Percentiles rank a stretch among this genome's conserved stretches.
Conservation (phyloP, 129 eudicot genomes). For the Pulicaria dysenterica region DNA sequence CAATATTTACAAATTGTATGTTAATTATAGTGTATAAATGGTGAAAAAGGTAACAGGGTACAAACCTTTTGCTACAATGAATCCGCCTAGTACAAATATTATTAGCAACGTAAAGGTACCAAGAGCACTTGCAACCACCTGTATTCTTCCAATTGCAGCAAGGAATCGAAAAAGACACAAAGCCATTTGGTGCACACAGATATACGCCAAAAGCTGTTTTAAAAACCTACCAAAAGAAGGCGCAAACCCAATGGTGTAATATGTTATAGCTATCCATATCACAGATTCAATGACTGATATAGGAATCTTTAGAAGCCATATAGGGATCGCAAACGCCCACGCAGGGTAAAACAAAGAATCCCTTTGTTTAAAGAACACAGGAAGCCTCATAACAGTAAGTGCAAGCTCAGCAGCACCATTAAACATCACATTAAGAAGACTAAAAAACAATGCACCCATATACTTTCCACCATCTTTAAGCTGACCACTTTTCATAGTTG, state of each 20-base stretch:
- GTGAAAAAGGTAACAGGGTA: neutral
- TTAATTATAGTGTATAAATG: neutral
- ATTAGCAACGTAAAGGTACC: constrained; percentile 62
- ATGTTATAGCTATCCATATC: constrained; percentile 63
- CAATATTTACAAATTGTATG: neutral
- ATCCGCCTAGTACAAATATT: constrained; percentile 80
- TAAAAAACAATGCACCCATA: constrained; percentile 73
- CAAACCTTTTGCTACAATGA: constrained; percentile 72
- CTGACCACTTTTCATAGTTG: constrained; percentile 64
- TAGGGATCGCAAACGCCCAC: constrained; percentile 81
- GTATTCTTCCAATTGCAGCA: constrained; percentile 59
- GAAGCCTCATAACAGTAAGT: constrained; percentile 61
- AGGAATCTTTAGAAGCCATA: constrained; percentile 66
- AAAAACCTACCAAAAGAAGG: constrained; percentile 71
- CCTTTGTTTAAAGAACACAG: constrained; percentile 70
- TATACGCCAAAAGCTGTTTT: constrained; percentile 62
- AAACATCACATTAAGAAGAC: constrained; percentile 77
- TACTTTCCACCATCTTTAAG: constrained; percentile 65
- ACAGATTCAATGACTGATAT: constrained; percentile 62
- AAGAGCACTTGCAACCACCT: constrained; percentile 59
- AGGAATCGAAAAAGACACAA: constrained; percentile 68
- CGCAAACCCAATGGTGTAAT: constrained; percentile 79
- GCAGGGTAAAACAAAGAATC: constrained; percentile 78
- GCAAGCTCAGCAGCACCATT: constrained; percentile 72
- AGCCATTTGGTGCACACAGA: constrained; percentile 78